Base-by-base conservation (phyloP, 257 asterid species). In the Cordia subcordata region DNA sequence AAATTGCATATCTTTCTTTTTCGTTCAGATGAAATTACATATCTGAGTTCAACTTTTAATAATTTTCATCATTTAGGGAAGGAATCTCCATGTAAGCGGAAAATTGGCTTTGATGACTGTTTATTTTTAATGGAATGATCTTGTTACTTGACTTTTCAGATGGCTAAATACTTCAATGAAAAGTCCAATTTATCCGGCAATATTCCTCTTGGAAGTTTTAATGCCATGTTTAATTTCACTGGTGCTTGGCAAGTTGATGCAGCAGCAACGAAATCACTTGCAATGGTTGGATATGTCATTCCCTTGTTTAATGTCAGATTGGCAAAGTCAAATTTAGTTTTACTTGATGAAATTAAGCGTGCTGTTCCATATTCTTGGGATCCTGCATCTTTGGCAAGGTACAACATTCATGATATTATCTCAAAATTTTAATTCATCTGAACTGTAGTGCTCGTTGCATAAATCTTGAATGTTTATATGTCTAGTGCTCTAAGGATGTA, bases 281-380 rank as follows among this genome's bases (percentile, higher is more conserved):
- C 96, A 8, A 83, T 89, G 96, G 87, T 87, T 33, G 99, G 99
- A 66, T 78, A 72, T 32, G 46, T 81, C 59, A 80, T 86, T 64
- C 83, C 97, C 13, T 75, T 93, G 49, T 83, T 72, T 53, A 68
- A 54, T 32, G 88, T 89, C 70, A 55, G 77, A 69, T 67, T 93
- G 55, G 74, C 74, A 15, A 89, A 77, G 37, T 16, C 68, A 10
- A 64, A 86, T 65, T 70, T 85, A 61, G 67, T 79, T 69, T 72
- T 89, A 72, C 77, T 61, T 0, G 96, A 89, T 62, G 96, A 89
- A 71, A 71, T 93, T 64, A 86, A 76, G 76, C 88, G 75, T 38
- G 92, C 97, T 4, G 94, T 93, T 79, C 97, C 99, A 11, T 93
- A 83, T 80, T 72, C 94, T 66, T 93, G 99, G 99, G 96, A 93